Evolutionary conservation across 371 early-diverging fungal species (phyloP).

Genomic region (Mucor sp.): DNA sequence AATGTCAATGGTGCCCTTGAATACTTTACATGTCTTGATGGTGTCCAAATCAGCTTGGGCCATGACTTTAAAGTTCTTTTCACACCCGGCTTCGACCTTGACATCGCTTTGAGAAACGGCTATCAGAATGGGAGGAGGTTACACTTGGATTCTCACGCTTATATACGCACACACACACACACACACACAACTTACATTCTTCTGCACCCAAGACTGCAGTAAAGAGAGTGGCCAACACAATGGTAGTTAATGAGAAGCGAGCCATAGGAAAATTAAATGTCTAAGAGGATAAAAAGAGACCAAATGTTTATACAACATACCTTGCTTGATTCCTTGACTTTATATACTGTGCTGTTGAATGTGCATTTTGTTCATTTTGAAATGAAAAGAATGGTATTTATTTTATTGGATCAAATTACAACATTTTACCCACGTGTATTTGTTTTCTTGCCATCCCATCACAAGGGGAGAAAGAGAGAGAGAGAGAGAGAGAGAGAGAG

Average conservation of each 20-base stretch:
- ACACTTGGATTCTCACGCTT: neutral
- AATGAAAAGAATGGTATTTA: constrained; percentile 11
- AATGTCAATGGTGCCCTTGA: constrained; percentile 52
- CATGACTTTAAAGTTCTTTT: constrained; percentile 12
- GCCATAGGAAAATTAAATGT: constrained; percentile 3
- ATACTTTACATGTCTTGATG: constrained; percentile 44
- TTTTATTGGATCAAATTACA: constrained; percentile 10
- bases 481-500: neutral
- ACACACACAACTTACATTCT: constrained; percentile 4
- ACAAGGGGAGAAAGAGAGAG: neutral
- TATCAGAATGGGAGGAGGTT: neutral
- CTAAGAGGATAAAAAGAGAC: neutral
- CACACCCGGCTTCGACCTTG: constrained; percentile 2
- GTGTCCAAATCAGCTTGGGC: constrained; percentile 52
- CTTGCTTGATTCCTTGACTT: neutral
- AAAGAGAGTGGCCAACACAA: constrained; percentile 20
- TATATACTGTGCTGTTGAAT: constrained; percentile 8
- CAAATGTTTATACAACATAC: neutral
- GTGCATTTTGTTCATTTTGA: constrained; percentile 6
- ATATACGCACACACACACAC: neutral
- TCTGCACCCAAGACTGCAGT: constrained; percentile 5
- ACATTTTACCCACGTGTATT: constrained; percentile 7
- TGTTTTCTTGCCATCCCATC: neutral
- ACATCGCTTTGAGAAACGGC: neutral
- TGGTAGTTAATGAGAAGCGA: constrained; percentile 14